These are phyloP conservation scores for Rhazya stricta DNA, from an alignment of 257 asterid genomes.

Conservation along the genomic window DNA sequence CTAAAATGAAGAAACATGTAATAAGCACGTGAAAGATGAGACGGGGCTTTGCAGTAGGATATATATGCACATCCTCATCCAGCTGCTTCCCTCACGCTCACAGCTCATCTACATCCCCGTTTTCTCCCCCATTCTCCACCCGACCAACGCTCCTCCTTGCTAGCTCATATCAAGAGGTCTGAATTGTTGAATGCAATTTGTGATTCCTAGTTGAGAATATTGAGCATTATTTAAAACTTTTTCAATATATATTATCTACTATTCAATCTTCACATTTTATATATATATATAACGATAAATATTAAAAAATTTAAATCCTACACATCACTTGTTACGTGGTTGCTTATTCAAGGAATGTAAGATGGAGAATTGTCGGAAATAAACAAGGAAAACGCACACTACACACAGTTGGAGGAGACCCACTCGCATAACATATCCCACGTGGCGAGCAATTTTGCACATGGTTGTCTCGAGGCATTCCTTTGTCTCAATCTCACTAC, in stretches of 20 bases:
- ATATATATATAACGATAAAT: too few species aligned
- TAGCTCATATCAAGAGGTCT: neutral
- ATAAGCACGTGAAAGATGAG: conserved; percentile 18
- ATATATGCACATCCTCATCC: conserved; percentile 5
- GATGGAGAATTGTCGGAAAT: neutral
- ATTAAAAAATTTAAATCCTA: too few species aligned
- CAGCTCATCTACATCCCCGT: conserved; percentile 14
- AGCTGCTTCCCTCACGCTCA: conserved; percentile 16
- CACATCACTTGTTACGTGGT: neutral
- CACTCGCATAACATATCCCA: conserved; percentile 20
- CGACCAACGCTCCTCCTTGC: neutral
- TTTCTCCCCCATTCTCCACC: neutral
- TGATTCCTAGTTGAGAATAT: neutral
- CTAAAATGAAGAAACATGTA: conserved; percentile 1
- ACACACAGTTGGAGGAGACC: conserved; percentile 6
- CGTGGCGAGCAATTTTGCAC: conserved; percentile 24
- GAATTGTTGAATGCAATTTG: neutral
- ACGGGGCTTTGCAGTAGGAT: conserved; percentile 8
- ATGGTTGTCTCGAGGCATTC: conserved; percentile 3
- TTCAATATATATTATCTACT: too few species aligned
- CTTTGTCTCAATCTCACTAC: conserved; percentile 1
- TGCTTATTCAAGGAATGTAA: neutral
- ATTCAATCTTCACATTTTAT: too few species aligned
- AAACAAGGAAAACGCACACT: neutral
- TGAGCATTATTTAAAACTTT: too few species aligned